Percentiles rank a stretch among this genome's conserved stretches.
These are phyloP conservation scores for Paramecium sonneborni DNA, from an alignment of 73 alveolate genomes.

Conservation along the genomic window DNA sequence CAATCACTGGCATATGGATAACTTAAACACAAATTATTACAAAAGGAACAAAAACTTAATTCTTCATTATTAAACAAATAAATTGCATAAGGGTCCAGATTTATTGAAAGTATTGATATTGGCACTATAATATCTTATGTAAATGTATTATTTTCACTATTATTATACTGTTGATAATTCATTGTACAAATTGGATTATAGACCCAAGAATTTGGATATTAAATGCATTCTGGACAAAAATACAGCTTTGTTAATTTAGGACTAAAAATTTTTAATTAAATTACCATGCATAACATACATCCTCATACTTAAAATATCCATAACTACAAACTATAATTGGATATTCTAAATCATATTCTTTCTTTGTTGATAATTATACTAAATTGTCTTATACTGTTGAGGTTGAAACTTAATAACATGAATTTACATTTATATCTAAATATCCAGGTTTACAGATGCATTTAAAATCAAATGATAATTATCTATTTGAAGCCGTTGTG, in stretches of 20 bases:
- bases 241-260: not conserved
- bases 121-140: not conserved
- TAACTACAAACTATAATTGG: not conserved
- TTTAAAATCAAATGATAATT: not conserved
- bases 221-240: not conserved
- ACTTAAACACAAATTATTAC: not conserved
- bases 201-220: not conserved
- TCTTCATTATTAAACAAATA: not conserved
- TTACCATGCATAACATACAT: not conserved
- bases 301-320: not conserved
- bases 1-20: not conserved
- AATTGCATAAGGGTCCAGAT: not conserved
- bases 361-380: not conserved
- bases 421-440: not conserved
- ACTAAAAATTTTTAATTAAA: not conserved
- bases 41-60: not conserved
- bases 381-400: not conserved
- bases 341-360: not conserved
- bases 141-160: not conserved
- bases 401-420: not conserved
- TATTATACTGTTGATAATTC: not conserved
- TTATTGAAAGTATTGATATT: not conserved
- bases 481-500: not conserved
- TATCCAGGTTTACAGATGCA: not conserved
- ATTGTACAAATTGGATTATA: not conserved